Evolutionary conservation across 768 basidiomycete genomes (phyloP), one percentile per base, ranked within the genome.

Genomic region (Mycena sanguinolenta): DNA sequence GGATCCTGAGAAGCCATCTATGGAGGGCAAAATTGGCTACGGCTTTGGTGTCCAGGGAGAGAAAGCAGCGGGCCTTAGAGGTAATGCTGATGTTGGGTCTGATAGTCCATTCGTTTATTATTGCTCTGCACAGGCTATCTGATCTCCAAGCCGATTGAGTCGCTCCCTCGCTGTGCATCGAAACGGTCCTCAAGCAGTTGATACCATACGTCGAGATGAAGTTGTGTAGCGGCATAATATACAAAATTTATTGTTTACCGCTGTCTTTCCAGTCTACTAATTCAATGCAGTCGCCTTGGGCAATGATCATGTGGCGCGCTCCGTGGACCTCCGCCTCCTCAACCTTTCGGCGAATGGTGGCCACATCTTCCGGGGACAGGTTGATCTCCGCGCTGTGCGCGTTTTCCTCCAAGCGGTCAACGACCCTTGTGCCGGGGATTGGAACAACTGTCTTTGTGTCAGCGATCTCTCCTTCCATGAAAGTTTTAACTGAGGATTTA

Each of bases 21-120:
- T 23, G 12, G 66, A 72, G 49, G 57, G 38, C 19, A 88, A 86
- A 75, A 81, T 84, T 59, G 89, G 91, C 14, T 88, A 90, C 71
- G 93, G 94, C n/a, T 95, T 95, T 74, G 93, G 94, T 44, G 85
- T 90, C 68, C 91, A 92, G 74, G 93, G 89, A 5, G 92, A 95
- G 80, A 92, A 92, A 80, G 86, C 87, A 61, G 92, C 92, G 14
- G 89, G 84, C 12, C 79, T 89, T 74, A 88, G 83, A 75, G 92
- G 92, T 80, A 65, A 25, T 36, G 79, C 28, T 6, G 32, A 78
- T 72, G 71, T 75, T 30, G 53, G 28, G 42, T 62, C 30, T 28
- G 7, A 2, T n/a, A 28, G n/a, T 46, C 13, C 12, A 50, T 25
- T 23, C 25, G 39, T 63, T 58, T 36, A 59, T n/a, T n/a, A 50